These are phyloP conservation scores for Aquilaria sinensis DNA, from an alignment of 345 rosid species.

Conservation along the genomic window DNA sequence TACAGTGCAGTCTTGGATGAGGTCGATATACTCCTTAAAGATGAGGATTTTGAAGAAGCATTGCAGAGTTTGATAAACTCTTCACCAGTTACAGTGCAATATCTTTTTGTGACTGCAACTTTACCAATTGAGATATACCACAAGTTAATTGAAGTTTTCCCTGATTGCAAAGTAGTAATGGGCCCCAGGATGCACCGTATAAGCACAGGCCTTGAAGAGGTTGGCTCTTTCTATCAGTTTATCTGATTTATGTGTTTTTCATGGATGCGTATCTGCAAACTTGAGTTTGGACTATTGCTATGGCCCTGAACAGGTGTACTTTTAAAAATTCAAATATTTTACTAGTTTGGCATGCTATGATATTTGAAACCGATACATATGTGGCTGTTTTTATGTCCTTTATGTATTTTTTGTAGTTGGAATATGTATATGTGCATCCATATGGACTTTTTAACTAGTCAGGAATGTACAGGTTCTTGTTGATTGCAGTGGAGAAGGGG, in stretches of 20 bases:
- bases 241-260: neutral
- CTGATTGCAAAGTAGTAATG: slow-evolving; percentile 82
- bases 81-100: slow-evolving; percentile 65
- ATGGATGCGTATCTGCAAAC: too few species aligned
- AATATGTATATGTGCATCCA: neutral
- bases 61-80: slow-evolving; percentile 63
- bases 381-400: neutral
- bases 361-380: neutral
- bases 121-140: slow-evolving; percentile 76
- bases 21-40: slow-evolving; percentile 77
- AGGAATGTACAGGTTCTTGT: slow-evolving; percentile 57
- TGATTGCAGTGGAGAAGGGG: slow-evolving; percentile 84
- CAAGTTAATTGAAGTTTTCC: slow-evolving; percentile 77
- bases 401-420: neutral
- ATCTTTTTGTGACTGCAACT: slow-evolving; percentile 93
- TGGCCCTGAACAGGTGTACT: too few species aligned
- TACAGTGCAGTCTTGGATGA: slow-evolving; percentile 85
- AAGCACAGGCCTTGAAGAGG: slow-evolving; percentile 87
- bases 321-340: too few species aligned
- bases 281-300: too few species aligned
- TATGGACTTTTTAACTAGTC: slow-evolving; percentile 10
- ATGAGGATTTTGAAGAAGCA: slow-evolving; percentile 74
- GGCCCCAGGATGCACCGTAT: slow-evolving; percentile 92
- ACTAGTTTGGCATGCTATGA: too few species aligned
- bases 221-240: slow-evolving; percentile 20